Conservation (phyloP, 2,329 filamentous ascomycete species). For the Bipolaris sorokiniana region DNA sequence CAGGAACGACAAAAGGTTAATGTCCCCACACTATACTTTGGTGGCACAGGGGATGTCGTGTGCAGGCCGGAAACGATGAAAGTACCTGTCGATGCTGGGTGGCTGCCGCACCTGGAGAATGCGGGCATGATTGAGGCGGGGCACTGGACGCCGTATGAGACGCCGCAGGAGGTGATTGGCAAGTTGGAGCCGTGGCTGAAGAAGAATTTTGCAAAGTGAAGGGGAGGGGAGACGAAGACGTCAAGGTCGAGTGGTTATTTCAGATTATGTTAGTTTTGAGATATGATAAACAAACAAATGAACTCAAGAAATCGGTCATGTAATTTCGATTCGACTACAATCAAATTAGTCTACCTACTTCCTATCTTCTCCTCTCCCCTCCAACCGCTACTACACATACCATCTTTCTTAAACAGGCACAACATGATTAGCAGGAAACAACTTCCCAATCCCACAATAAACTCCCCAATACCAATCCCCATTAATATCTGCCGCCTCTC, state of each 20-base stretch:
- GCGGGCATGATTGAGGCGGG: slow-evolving; percentile 39
- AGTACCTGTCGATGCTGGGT: slow-evolving; percentile 29
- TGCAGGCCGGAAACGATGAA: slow-evolving; percentile 42
- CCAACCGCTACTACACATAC: too few relatives aligned
- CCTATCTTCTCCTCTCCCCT: too few relatives aligned
- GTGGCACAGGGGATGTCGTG: slow-evolving; percentile 43
- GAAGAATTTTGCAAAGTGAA: slow-evolving; percentile 15
- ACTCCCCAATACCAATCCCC: slow-evolving; percentile 88
- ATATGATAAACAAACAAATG: too few relatives aligned
- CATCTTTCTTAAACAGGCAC: slow-evolving; percentile 12
- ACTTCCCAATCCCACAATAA: slow-evolving; percentile 78
- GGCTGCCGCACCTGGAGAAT: slow-evolving; percentile 44
- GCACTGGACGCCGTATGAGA: slow-evolving; percentile 49
- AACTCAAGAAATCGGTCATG: neutral
- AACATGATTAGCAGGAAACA: slow-evolving; percentile 81
- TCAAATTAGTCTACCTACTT: too few relatives aligned
- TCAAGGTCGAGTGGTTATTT: neutral
- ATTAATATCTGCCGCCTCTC: slow-evolving; percentile 85
- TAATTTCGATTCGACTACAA: neutral
- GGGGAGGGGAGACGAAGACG: neutral
- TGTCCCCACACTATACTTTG: slow-evolving; percentile 49
- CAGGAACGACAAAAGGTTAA: slow-evolving; percentile 31
- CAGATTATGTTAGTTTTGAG: too few relatives aligned
- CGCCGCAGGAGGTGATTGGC: slow-evolving; percentile 37
- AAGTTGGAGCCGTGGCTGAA: slow-evolving; percentile 28